Evolutionary conservation across 768 basidiomycete genomes (phyloP).

Genomic region (Panaeolus papilionaceus): DNA sequence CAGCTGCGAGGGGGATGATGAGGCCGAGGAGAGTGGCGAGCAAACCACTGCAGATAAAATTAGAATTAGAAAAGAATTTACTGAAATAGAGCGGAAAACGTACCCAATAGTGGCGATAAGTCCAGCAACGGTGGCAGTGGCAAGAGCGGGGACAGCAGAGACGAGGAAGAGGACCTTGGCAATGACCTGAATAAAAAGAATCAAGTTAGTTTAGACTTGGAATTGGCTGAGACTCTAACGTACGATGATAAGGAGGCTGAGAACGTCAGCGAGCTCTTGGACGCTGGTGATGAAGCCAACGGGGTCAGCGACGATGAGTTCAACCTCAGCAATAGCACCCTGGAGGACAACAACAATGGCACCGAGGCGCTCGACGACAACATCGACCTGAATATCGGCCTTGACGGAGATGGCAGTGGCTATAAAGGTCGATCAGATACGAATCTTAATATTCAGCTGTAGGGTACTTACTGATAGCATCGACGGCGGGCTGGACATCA

Average conservation of each 20-base stretch:
- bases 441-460: too few relatives aligned
- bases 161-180: constrained; percentile 25
- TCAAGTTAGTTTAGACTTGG: not conserved
- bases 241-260: constrained; percentile 31
- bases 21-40: constrained; percentile 24
- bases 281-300: constrained; percentile 23
- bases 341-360: constrained; percentile 25
- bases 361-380: constrained; percentile 24
- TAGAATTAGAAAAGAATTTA: not conserved
- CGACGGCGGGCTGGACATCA: constrained; percentile 20
- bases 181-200: constrained; percentile 25
- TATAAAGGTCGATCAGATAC: constrained; percentile 5
- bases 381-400: constrained; percentile 25
- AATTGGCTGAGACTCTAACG: constrained; percentile 4
- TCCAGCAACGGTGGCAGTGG: constrained; percentile 21
- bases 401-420: constrained; percentile 22
- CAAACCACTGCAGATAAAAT: constrained; percentile 22
- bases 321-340: constrained; percentile 23
- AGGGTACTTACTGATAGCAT: constrained; percentile 25
- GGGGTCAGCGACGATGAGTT: constrained; percentile 25
- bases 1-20: constrained; percentile 27
- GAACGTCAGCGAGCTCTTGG: constrained; percentile 21
- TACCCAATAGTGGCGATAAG: constrained; percentile 29
- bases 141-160: constrained; percentile 18
- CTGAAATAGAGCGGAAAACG: constrained; percentile 2